Conservation (phyloP, 2,329 filamentous ascomycete genomes). For the Pochonia chlamydosporia region DNA sequence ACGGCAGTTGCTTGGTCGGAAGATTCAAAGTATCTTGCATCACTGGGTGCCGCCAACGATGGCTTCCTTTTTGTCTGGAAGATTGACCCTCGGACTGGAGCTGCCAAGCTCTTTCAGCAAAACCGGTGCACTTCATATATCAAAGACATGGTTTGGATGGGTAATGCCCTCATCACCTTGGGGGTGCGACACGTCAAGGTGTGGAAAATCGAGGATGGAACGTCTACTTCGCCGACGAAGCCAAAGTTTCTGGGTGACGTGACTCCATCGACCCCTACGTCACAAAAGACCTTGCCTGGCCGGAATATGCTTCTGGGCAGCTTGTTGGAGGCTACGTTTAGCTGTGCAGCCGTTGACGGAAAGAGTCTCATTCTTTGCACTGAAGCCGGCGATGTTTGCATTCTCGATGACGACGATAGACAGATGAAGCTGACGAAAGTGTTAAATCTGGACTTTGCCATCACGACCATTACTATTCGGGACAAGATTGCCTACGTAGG, state of each 20-base stretch:
- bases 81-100: constrained; percentile 75
- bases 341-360: constrained; percentile 68
- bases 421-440: constrained; percentile 65
- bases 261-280: constrained; percentile 21
- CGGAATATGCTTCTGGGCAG: constrained; percentile 82
- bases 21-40: constrained; percentile 81
- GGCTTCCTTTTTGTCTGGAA: constrained; percentile 91
- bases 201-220: constrained; percentile 74
- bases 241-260: constrained; percentile 45
- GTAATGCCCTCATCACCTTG: constrained; percentile 74
- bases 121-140: constrained; percentile 88
- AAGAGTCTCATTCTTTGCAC: constrained; percentile 77
- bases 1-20: constrained; percentile 83
- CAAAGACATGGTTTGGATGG: constrained; percentile 86
- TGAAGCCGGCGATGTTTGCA: constrained; percentile 82
- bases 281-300: constrained; percentile 65
- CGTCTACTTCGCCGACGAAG: constrained; percentile 57
- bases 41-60: constrained; percentile 83
- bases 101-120: constrained; percentile 74
- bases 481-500: constrained; percentile 60
- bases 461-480: constrained; percentile 61
- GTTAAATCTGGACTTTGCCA: constrained; percentile 58
- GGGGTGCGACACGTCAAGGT: constrained; percentile 90
- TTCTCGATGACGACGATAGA: constrained; percentile 71
- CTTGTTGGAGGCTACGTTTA: constrained; percentile 79